A percentile compares a stretch with the other conserved stretches of the same genome.
Conservation (phyloP, 352 stramenopile genomes). For the Globisporangium recalcitrans region DNA sequence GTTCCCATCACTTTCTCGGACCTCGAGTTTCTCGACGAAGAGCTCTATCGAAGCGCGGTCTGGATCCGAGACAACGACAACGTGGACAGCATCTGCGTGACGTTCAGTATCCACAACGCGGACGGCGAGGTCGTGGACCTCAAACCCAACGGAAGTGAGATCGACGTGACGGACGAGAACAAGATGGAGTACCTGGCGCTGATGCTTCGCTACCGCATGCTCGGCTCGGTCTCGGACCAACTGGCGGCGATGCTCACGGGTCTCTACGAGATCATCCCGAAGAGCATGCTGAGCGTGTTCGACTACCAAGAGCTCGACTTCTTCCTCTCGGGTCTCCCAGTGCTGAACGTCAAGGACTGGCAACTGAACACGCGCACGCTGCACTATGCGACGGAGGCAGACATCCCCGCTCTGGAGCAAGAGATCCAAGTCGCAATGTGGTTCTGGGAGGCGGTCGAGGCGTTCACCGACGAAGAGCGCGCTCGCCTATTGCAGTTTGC, state of each 20-base stretch:
- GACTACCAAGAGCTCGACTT: slow-evolving; percentile 96
- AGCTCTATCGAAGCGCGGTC: slow-evolving; percentile 63
- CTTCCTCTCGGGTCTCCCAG: slow-evolving; percentile 84
- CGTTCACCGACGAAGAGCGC: slow-evolving; percentile 90
- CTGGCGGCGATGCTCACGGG: slow-evolving; percentile 89
- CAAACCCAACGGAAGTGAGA: slow-evolving; percentile 83
- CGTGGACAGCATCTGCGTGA: slow-evolving; percentile 66
- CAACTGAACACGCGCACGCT: slow-evolving; percentile 62
- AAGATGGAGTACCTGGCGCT: slow-evolving; percentile 93
- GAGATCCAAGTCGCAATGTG: slow-evolving; percentile 76
- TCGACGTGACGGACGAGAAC: slow-evolving; percentile 94
- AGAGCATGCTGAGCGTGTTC: slow-evolving; percentile 86
- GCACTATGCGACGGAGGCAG: slow-evolving; percentile 39
- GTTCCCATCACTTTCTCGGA: slow-evolving; percentile 85
- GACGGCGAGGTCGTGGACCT: slow-evolving; percentile 85
- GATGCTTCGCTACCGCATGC: slow-evolving; percentile 91
- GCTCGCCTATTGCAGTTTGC: slow-evolving; percentile 96
- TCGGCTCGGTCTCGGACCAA: slow-evolving; percentile 87
- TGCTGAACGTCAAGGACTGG: slow-evolving; percentile 88
- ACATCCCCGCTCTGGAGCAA: slow-evolving; percentile 37
- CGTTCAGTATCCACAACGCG: slow-evolving; percentile 66
- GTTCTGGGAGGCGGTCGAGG: slow-evolving; percentile 88
- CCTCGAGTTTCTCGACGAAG: slow-evolving; percentile 79
- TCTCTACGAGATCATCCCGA: slow-evolving; percentile 91
- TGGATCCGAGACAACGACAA: slow-evolving; percentile 74